Percentiles rank a stretch among this genome's conserved stretches.
phyloP scores from a whole-genome alignment of 306 rosid species.

The Ziziphus jujuba region DNA sequence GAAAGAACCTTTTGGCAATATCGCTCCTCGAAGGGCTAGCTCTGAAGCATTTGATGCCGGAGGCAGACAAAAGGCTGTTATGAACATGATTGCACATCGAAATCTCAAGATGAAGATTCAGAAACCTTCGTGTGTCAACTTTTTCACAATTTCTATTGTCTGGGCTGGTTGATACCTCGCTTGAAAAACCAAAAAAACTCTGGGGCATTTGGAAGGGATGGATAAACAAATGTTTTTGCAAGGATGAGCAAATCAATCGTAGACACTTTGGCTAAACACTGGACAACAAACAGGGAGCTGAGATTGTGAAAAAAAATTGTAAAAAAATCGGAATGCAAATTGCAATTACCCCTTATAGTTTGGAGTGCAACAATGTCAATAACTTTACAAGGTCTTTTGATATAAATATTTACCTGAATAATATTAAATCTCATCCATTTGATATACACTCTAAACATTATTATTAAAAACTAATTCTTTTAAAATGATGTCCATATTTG shows the following conservation, averaged over 20 bases:
- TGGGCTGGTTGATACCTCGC: constrained; percentile 70
- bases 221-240: constrained; percentile 83
- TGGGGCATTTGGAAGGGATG: constrained; percentile 90
- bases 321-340: no score
- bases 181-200: constrained; percentile 72
- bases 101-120: constrained; percentile 85
- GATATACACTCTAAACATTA: no score
- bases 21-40: constrained; percentile 70
- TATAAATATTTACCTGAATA: no score
- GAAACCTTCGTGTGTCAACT: constrained; percentile 79
- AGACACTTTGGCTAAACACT: constrained; percentile 96
- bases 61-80: constrained; percentile 60
- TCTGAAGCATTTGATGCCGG: constrained; percentile 82
- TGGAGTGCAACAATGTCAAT: no score
- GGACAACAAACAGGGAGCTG: constrained; percentile 97
- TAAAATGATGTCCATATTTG: no score
- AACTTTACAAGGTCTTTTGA: no score
- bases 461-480: no score
- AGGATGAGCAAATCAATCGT: constrained; percentile 87
- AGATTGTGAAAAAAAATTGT: no score
- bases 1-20: constrained; percentile 59
- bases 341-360: no score
- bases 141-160: constrained; percentile 75
- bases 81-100: constrained; percentile 60
- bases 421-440: no score